Conservation (phyloP, 1,284 basidiomycete genomes). For the Trametes pubescens region DNA sequence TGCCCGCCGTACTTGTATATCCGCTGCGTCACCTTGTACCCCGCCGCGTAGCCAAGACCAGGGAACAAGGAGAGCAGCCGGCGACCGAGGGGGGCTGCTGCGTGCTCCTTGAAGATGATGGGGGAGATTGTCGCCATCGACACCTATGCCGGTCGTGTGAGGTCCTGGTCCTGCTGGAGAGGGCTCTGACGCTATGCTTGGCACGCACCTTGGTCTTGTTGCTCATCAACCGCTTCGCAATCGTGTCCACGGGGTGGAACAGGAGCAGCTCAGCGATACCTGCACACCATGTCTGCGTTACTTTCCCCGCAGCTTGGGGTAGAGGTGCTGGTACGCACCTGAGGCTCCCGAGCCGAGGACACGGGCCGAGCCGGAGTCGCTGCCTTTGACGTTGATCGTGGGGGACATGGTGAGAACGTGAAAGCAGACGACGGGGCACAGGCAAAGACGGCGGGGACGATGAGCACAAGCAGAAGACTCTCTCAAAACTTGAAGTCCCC, state of each 20-base stretch:
- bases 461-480: conserved; percentile 5
- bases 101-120: conserved; percentile 91
- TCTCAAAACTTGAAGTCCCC: no score
- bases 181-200: background rate
- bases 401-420: conserved; percentile 61
- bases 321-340: conserved; percentile 56
- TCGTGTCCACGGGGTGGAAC: conserved; percentile 94
- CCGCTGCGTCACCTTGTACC: conserved; percentile 94
- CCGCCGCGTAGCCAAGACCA: conserved; percentile 96
- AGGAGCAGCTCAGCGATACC: conserved; percentile 94
- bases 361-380: conserved; percentile 91
- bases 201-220: conserved; percentile 82
- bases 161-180: conserved; percentile 7
- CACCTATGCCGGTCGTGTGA: conserved; percentile 53
- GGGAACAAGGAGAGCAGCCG: conserved; percentile 95
- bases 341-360: conserved; percentile 93
- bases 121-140: conserved; percentile 67
- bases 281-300: conserved; percentile 40
- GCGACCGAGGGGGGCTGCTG: conserved; percentile 69
- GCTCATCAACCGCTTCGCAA: conserved; percentile 98
- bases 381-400: conserved; percentile 65
- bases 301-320: background rate
- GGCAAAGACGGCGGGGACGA: conserved; percentile 1
- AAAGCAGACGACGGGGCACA: conserved; percentile 12
- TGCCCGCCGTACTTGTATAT: conserved; percentile 99